These are phyloP conservation scores for Dothidotthia symphoricarpi DNA, from an alignment of 2,329 filamentous ascomycete species.

Conservation along the genomic window DNA sequence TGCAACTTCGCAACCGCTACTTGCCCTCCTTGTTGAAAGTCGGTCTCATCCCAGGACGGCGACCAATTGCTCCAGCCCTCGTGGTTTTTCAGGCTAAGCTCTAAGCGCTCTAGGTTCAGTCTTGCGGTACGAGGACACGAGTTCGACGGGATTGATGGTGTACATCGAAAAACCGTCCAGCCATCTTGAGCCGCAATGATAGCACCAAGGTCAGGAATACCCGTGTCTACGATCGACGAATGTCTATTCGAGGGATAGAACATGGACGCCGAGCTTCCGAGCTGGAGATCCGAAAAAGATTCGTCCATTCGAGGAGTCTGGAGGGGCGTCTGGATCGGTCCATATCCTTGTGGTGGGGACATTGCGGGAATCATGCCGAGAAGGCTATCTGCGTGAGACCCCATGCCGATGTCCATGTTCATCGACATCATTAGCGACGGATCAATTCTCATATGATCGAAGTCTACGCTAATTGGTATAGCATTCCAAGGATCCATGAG, in stretches of 20 bases:
- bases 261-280: constrained; percentile 44
- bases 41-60: constrained; percentile 51
- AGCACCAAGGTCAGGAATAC: constrained; percentile 47
- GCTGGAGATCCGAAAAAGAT: constrained; percentile 49
- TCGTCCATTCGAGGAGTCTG: constrained; percentile 50
- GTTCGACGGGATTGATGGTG: constrained; percentile 48
- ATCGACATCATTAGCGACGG: constrained; percentile 48
- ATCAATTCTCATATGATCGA: constrained; percentile 47
- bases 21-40: constrained; percentile 48
- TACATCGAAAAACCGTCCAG: constrained; percentile 55
- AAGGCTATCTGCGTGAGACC: constrained; percentile 41
- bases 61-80: constrained; percentile 54
- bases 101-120: constrained; percentile 52
- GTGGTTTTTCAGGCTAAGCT: constrained; percentile 52
- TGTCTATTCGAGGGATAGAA: constrained; percentile 44
- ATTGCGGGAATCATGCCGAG: constrained; percentile 49
- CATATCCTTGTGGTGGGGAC: constrained; percentile 37
- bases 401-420: constrained; percentile 47
- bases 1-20: constrained; percentile 51
- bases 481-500: constrained; percentile 51
- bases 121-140: constrained; percentile 53
- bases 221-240: constrained; percentile 40
- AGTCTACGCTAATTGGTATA: constrained; percentile 47
- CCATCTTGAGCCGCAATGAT: constrained; percentile 53
- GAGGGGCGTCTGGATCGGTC: constrained; percentile 47